Base-by-base conservation (phyloP, 805 yeast species). In the Torulaspora franciscae region DNA sequence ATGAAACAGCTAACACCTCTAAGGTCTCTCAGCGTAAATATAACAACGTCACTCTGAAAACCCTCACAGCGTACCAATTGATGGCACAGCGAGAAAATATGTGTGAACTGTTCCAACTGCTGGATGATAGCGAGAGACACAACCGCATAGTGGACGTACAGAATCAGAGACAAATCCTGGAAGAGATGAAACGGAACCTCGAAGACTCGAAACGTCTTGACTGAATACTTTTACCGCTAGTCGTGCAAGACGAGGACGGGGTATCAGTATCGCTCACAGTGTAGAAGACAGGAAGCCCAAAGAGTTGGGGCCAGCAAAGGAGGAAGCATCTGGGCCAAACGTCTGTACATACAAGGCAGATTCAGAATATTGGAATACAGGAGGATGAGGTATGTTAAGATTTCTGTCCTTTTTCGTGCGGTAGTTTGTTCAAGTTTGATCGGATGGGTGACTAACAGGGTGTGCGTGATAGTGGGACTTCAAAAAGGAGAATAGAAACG, bases 401-500 rank as follows among this genome's bases (percentile, higher is more conserved):
- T 10, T 40, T 23, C 23, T 10, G 32, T 33, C 10, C 23, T 33
- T 33, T 26, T 27, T 14, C 29, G 19, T 28, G 11, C 26, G 26
- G 15, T 19, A 4, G 3, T 19, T 5, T 19, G 22, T 19, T 19
- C 22, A 19, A 19, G 22, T 19, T 19, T 19, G 22, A 19, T 19
- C 22, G 22, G 22, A 19, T 19, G 22, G 3, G 33, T 29, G 33
- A 36, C 38, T 27, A 30, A 36, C 43, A 33, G 27, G 27, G 22
- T 37, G 32, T 34, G 34, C 22, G 22, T 3, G 3, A 42, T 46
- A 45, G 49, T 43, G 52, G 55, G 42, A 61, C 59, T 52, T 56
- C 64, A 4, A 68, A 66, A 48, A 69, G 73, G 64, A 61, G 74
- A 52, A 90, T 93, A 53, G 96, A 90, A 61, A 86, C 93, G 24